Evolutionary conservation across 108 stramenopile genomes (phyloP), one percentile per base, ranked within the genome.

Genomic region (Pseudonitzschia delicatissima): DNA sequence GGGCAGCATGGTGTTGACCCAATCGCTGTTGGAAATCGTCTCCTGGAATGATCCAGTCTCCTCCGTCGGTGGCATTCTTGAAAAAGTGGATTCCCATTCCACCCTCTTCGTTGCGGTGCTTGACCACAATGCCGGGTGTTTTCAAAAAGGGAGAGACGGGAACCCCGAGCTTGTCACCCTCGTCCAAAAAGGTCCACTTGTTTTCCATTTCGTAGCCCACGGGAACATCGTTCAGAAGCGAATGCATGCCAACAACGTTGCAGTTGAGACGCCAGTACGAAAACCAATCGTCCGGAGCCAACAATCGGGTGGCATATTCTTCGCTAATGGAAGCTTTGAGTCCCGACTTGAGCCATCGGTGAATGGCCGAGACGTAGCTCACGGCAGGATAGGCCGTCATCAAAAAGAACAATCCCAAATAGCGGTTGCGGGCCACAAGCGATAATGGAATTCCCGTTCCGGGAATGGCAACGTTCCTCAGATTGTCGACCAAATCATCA

Each of bases 31-130:
- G 11, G 69, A 25, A 37, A 90, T 91, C 8, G 82, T 67, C 62
- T 98, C 95, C 66, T 99, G 98, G n/a, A 49, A 98, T 94, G 45
- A 99, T 99, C 98, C 98, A 98, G 76, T 97, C 95, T 6, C 98
- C 98, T 13, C 97, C 97, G 9, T 57, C 82, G 2, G 85, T 74
- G 0, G 98, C 98, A 78, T 97, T 98, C 48, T 84, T 88, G 71
- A 87, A 99, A 62, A 98, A 98, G 57, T 90, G 73, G 34, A 98
- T 94, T 42, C 98, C 97, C 82, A 99, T 73, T 9, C 98, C 98
- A 25, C 98, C 98, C 72, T 99, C 98, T 67, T 98, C 97, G 53
- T 97, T 96, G 4, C 92, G 87, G 73, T 98, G 94, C 73, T 99
- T 99, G 42, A 96, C 89, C 2, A 97, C 95, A 57, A 99, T 81